Base-by-base conservation (phyloP, 192 early-diverging fungal species). In the Allomyces arbusculus region DNA sequence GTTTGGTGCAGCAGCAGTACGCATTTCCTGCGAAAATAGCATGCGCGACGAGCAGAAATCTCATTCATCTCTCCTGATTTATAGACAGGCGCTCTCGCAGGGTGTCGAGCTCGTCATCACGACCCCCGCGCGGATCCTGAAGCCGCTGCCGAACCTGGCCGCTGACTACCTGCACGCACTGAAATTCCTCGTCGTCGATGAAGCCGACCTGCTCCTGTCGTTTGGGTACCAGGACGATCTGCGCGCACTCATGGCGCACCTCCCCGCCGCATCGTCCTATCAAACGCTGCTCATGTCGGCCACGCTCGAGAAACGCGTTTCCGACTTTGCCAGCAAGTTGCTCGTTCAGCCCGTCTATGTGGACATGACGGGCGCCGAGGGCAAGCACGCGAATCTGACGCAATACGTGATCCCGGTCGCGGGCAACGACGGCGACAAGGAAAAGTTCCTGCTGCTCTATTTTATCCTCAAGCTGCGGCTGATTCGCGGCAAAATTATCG, bases 221-320 rank as follows among this genome's bases (percentile, higher is more conserved):
- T 99, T 91, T 75, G 95, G 94, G 20, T 90, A 94, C 68, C 88
- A 91, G 69, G 86, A 89, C 44, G 95, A 99, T 71, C 72, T 99
- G 40, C 79, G 82, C 62, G 82, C 85, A 28, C 77, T 96, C 20
- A 69, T 91, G 45, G 70, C 78, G 12, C 79, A 81, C 62, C 71
- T 91, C 66, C 91, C 93, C 62, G 87, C 89, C 74, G 89, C 92
- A 62, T 58, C 50, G 16, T 14, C 50, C 16, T 86, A 87, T 75
- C 92, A 95, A 75, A 87, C 86, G 64, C 89, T 90, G 74, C 80
- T 98, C n/a, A 87, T 95, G 82, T 89, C 87, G 33, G 95, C 95
- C 6, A 98, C 95, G 0, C 74, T 98, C 64, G 65, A 58, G 20
- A 14, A n/a, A 3, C 50, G 50, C 62, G 63, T 12, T 61, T 14